Conservation (phyloP, 345 rosid genomes). For the Ceriops zippeliana region DNA sequence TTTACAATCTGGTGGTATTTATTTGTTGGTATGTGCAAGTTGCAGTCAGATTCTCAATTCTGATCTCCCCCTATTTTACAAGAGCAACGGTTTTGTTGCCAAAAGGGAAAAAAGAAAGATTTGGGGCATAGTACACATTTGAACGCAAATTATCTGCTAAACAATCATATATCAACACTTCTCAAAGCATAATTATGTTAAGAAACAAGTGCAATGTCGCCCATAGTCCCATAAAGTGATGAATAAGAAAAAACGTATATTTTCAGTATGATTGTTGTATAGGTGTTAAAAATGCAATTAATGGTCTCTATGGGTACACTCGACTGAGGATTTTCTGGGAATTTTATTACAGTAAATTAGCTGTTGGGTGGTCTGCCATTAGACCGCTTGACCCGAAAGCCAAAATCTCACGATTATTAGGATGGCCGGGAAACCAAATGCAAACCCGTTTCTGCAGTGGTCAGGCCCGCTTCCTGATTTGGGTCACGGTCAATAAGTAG, state of each 20-base stretch:
- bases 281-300: neutral
- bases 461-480: neutral
- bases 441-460: conserved; percentile 8
- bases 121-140: no score
- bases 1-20: no score
- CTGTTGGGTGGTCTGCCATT: conserved; percentile 22
- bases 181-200: neutral
- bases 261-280: neutral
- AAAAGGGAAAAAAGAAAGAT: no score
- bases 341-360: conserved; percentile 18
- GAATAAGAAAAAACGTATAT: neutral
- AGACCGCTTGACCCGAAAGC: conserved; percentile 14
- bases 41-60: no score
- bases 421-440: conserved; percentile 26
- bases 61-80: no score
- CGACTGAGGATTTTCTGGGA: neutral
- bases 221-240: neutral
- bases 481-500: conserved; percentile 32
- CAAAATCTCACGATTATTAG: conserved; percentile 32
- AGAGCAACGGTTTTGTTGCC: no score
- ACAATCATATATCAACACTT: neutral
- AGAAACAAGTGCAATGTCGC: neutral
- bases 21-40: no score
- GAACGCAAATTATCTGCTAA: no score
- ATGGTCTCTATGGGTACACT: neutral